These are phyloP conservation scores for Geoglossum cookeanum DNA, from an alignment of 2,329 filamentous ascomycete species.

Conservation along the genomic window DNA sequence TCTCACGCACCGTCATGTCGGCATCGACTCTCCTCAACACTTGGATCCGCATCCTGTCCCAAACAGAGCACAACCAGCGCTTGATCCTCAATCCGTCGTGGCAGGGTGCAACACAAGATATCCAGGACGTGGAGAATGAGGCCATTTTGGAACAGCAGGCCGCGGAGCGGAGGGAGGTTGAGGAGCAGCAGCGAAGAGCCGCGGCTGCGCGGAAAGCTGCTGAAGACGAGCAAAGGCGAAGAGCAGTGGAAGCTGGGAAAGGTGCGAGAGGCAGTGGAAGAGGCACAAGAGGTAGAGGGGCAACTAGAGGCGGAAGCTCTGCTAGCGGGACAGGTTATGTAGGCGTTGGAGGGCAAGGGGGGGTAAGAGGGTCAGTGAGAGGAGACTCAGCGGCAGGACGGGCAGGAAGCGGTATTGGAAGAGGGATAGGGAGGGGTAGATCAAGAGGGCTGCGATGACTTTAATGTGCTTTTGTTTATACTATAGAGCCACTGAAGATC, in stretches of 20 bases:
- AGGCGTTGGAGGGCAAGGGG: constrained; percentile 23
- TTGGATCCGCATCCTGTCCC: constrained; percentile 88
- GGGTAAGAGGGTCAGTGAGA: constrained; percentile 17
- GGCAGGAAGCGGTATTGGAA: constrained; percentile 24
- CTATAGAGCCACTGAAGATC: no score
- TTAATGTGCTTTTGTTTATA: neutral
- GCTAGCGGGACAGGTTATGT: constrained; percentile 19
- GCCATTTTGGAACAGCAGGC: constrained; percentile 53
- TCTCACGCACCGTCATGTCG: constrained; percentile 67
- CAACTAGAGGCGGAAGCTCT: constrained; percentile 15
- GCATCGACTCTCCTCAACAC: constrained; percentile 82
- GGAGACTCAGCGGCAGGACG: constrained; percentile 17
- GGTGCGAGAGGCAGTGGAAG: constrained; percentile 2
- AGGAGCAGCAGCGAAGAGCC: constrained; percentile 62
- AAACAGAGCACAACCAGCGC: constrained; percentile 94
- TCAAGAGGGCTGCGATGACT: constrained; percentile 11
- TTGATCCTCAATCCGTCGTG: constrained; percentile 74
- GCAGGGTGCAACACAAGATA: constrained; percentile 74
- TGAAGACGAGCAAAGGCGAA: constrained; percentile 21
- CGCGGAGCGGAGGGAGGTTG: constrained; percentile 54
- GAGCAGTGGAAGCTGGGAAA: constrained; percentile 15
- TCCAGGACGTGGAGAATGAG: constrained; percentile 74
- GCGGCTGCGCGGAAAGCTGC: constrained; percentile 34
- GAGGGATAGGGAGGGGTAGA: constrained; percentile 20
- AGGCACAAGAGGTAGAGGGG: constrained; percentile 8